These are phyloP conservation scores for Quambalaria eucalypti DNA, from an alignment of 1,284 basidiomycete genomes.

Conservation along the genomic window DNA sequence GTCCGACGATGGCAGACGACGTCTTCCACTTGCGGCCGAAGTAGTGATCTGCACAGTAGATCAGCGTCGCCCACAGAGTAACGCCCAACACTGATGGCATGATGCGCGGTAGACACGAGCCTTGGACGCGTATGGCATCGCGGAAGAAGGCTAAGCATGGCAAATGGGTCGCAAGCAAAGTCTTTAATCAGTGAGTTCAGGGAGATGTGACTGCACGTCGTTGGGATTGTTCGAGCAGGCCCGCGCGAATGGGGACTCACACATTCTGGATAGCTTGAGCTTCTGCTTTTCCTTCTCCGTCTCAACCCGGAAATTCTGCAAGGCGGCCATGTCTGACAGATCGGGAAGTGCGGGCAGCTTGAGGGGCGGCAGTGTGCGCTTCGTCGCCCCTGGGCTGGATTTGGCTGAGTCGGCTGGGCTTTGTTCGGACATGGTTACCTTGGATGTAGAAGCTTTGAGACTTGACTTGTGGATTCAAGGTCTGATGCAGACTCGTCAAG, in stretches of 20 bases:
- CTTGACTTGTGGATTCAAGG: too few relatives aligned
- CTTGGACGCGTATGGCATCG: conserved; percentile 65
- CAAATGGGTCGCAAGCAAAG: neutral
- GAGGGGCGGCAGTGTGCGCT: too few relatives aligned
- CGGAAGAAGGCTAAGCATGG: conserved; percentile 57
- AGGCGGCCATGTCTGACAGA: too few relatives aligned
- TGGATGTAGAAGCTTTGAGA: too few relatives aligned
- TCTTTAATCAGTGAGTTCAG: too few relatives aligned
- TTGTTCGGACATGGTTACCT: too few relatives aligned
- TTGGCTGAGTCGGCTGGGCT: too few relatives aligned
- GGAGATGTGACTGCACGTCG: neutral
- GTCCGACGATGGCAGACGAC: conserved; percentile 67
- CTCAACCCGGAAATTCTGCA: neutral
- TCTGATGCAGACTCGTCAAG: too few relatives aligned
- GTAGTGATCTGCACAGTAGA: conserved; percentile 57
- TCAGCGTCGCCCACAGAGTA: conserved; percentile 59
- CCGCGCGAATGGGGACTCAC: neutral
- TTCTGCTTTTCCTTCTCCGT: neutral
- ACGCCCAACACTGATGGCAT: conserved; percentile 65
- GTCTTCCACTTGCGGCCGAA: conserved; percentile 56
- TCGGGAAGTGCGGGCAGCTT: too few relatives aligned
- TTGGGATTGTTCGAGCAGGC: neutral
- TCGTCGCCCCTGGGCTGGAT: too few relatives aligned
- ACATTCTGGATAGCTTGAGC: neutral
- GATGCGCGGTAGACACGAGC: conserved; percentile 54